These are phyloP conservation scores for Claviceps arundinis DNA, from an alignment of 2,329 filamentous ascomycete species.

Conservation along the genomic window DNA sequence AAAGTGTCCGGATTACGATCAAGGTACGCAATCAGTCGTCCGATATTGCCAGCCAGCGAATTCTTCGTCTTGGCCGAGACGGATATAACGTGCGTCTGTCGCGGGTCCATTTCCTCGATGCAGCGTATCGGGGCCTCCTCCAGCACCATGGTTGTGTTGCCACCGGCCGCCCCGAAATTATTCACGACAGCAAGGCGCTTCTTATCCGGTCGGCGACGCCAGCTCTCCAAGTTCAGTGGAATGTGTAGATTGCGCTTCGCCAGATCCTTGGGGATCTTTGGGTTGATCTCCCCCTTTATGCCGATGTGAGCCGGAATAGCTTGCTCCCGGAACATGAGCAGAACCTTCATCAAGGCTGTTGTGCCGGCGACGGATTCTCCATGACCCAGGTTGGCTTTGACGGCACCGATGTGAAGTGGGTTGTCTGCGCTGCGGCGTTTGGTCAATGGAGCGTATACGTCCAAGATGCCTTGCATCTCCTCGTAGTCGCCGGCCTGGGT, in stretches of 20 bases:
- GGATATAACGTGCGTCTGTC: conserved; percentile 43
- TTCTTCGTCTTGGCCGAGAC: conserved; percentile 42
- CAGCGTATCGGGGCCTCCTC: conserved; percentile 41
- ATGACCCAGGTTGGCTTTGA: conserved; percentile 53
- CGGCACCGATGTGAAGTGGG: conserved; percentile 48
- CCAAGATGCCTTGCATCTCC: conserved; percentile 68
- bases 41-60: conserved; percentile 45
- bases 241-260: conserved; percentile 45
- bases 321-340: conserved; percentile 51
- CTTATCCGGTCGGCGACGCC: conserved; percentile 28
- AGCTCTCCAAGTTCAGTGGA: conserved; percentile 37
- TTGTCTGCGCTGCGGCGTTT: conserved; percentile 29
- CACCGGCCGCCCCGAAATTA: conserved; percentile 59
- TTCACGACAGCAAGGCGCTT: conserved; percentile 43
- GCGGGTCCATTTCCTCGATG: conserved; percentile 33
- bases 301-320: conserved; percentile 53
- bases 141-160: conserved; percentile 54
- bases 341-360: conserved; percentile 49
- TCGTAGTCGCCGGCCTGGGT: conserved; percentile 78
- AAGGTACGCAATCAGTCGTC: conserved; percentile 41
- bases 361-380: conserved; percentile 48
- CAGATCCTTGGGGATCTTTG: conserved; percentile 43
- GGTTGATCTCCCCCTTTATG: conserved; percentile 52
- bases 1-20: conserved; percentile 34
- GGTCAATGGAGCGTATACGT: conserved; percentile 34